Percentiles rank a stretch among this genome's conserved stretches.
Evolutionary conservation across 768 basidiomycete genomes (phyloP).

Genomic region (Rhizopogon salebrosus): DNA sequence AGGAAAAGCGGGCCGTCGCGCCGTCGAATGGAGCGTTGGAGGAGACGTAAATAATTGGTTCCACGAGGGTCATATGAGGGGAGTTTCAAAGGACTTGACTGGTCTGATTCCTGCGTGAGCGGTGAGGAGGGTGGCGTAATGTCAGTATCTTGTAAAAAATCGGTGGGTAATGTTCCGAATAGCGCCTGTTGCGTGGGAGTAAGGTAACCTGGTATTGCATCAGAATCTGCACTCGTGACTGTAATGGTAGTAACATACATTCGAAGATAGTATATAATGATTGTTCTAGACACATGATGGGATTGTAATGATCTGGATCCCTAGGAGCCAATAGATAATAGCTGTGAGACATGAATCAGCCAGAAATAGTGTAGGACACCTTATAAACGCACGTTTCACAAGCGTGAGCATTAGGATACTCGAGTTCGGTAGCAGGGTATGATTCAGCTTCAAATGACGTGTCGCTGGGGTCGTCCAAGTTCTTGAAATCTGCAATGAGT

Average conservation of each 20-base stretch:
- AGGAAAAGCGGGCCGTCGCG: slow-evolving; percentile 73
- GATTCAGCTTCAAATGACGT: slow-evolving; percentile 56
- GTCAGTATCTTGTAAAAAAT: slow-evolving; percentile 18
- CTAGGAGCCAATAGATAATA: slow-evolving; percentile 76
- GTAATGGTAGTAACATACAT: slow-evolving; percentile 33
- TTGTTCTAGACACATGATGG: slow-evolving; percentile 73
- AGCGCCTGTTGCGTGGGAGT: slow-evolving; percentile 57
- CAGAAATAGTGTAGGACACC: neutral
- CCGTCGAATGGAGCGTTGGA: slow-evolving; percentile 66
- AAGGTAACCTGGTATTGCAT: slow-evolving; percentile 49
- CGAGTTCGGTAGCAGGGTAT: slow-evolving; percentile 66
- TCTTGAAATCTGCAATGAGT: slow-evolving; percentile 55
- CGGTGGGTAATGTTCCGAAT: slow-evolving; percentile 63
- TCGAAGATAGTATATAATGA: slow-evolving; percentile 69
- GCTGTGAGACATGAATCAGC: slow-evolving; percentile 30
- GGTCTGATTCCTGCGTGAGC: slow-evolving; percentile 19
- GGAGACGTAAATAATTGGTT: slow-evolving; percentile 44
- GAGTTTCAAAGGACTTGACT: slow-evolving; percentile 26
- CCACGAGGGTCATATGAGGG: slow-evolving; percentile 23
- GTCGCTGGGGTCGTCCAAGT: slow-evolving; percentile 59
- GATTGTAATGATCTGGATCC: slow-evolving; percentile 85
- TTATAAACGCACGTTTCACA: slow-evolving; percentile 51
- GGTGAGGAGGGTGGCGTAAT: slow-evolving; percentile 28
- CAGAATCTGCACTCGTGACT: neutral
- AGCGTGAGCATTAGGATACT: slow-evolving; percentile 71